Conservation (phyloP, 75 land plant species). For the Cunninghamia lanceolata region DNA sequence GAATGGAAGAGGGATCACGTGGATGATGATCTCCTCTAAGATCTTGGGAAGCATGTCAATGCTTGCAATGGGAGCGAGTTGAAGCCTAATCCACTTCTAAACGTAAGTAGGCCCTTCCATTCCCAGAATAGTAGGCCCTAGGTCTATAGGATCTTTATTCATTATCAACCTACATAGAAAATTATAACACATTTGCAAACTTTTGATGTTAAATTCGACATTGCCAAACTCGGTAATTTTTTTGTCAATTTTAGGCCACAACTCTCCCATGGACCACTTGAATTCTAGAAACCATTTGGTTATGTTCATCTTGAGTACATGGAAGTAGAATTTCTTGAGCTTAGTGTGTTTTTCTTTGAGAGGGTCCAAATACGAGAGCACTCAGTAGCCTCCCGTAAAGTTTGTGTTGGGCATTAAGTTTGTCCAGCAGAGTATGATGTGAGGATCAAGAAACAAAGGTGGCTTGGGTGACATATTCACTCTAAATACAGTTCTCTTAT, state of each 20-base stretch:
- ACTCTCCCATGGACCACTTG: not conserved
- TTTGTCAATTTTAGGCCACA: not conserved
- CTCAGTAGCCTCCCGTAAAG: too few relatives aligned
- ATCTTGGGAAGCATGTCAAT: too few relatives aligned
- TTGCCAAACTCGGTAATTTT: not conserved
- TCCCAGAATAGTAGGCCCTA: slow-evolving; percentile 23
- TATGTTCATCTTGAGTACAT: not conserved
- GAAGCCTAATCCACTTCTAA: too few relatives aligned
- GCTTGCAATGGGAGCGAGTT: too few relatives aligned
- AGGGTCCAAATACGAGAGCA: slow-evolving; percentile 27
- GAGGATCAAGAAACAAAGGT: slow-evolving; percentile 39
- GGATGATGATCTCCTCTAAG: too few relatives aligned
- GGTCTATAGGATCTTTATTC: not conserved
- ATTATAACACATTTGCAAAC: not conserved
- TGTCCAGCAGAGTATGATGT: slow-evolving; percentile 72
- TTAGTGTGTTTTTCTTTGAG: slow-evolving; percentile 13
- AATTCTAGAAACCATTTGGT: too few relatives aligned
- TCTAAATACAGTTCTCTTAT: slow-evolving; percentile 78
- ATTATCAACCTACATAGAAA: not conserved
- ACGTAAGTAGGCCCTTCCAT: slow-evolving; percentile 41
- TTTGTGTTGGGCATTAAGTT: slow-evolving; percentile 25
- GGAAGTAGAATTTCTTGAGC: slow-evolving; percentile 27
- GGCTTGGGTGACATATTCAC: slow-evolving; percentile 83
- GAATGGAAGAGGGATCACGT: too few relatives aligned
- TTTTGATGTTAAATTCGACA: not conserved